Base-by-base conservation (phyloP, 768 basidiomycete genomes). In the Pleurotus citrinopileatus region DNA sequence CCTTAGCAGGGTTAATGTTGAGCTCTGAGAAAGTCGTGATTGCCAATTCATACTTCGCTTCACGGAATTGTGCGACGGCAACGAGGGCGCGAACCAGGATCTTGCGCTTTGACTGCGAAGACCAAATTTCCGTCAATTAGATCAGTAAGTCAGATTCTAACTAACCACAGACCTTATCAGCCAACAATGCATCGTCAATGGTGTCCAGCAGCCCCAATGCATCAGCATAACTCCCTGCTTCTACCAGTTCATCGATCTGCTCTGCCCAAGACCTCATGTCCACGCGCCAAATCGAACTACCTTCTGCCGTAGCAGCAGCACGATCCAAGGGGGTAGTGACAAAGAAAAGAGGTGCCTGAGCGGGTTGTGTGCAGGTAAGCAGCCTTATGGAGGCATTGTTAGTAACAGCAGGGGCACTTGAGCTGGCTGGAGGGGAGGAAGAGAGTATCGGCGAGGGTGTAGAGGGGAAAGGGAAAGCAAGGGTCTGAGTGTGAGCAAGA, bases 1-100 rank as follows among this genome's bases (percentile, higher is more conserved):
- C 91, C 63, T 94, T 93, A 0, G 95, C 92, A 0, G 97, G 97
- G 62, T 95, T 95, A 60, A 94, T 75, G 59, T 98, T 88, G 37
- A 96, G 84, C 37, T 88, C 83, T 44, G 94, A 80, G 67, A 98
- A 94, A 0, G 85, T 81, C 63, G 97, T 86, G 54, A 98, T 87
- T 1, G 96, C 94, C 1, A 74, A 70, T 57, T 89, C 86, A 62
- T 83, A 95, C 54, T 84, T 77, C 6, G 78, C 80, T 6, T 75
- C 70, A 3, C 80, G 78, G 68, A 95, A 95, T 55, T 87, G 81
- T 0, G 87, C 75, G 0, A 97, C 86, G 0, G 93, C 94, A 50
- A 90, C 80, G 17, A 98, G 76, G 2, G 83, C 81, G 3, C 85
- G 82, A 25, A 94, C 81, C 8, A 77, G 76, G 2, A 75, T 81